Percentiles rank a stretch among this genome's conserved stretches.
These are phyloP conservation scores for Candida insectalens DNA, from an alignment of 805 yeast species.

Conservation along the genomic window DNA sequence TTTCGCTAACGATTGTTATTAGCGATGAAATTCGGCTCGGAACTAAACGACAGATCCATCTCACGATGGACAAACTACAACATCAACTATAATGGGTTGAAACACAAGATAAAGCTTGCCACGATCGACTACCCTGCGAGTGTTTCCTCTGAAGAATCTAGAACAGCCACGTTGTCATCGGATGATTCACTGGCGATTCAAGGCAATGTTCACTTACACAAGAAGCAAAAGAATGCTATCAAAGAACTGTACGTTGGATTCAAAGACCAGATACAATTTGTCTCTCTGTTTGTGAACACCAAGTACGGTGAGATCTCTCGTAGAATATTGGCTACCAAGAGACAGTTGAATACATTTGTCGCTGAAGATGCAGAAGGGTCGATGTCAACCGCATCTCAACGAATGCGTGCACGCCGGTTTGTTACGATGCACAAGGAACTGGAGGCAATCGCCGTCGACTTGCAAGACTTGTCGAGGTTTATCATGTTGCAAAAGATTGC, in stretches of 20 bases:
- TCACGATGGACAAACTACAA: slow-evolving; percentile 85
- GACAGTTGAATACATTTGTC: slow-evolving; percentile 18
- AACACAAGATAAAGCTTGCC: slow-evolving; percentile 49
- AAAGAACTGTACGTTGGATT: slow-evolving; percentile 33
- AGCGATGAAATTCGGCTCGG: slow-evolving; percentile 85
- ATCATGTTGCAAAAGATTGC: slow-evolving; percentile 67
- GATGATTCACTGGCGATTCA: slow-evolving; percentile 1
- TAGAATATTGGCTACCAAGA: slow-evolving; percentile 23
- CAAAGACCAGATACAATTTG: slow-evolving; percentile 48
- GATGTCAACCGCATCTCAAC: slow-evolving; percentile 4
- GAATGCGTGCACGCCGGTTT: slow-evolving; percentile 16
- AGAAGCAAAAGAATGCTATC: slow-evolving; percentile 13
- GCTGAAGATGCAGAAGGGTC: slow-evolving; percentile 5
- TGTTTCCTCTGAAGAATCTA: slow-evolving; percentile 1
- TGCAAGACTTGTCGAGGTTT: slow-evolving; percentile 62
- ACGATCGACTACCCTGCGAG: slow-evolving; percentile 26
- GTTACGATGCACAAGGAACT: slow-evolving; percentile 25
- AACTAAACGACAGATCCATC: slow-evolving; percentile 62
- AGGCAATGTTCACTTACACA: slow-evolving; percentile 5
- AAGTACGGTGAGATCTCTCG: slow-evolving; percentile 62
- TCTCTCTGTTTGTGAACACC: slow-evolving; percentile 53
- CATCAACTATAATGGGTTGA: slow-evolving; percentile 73
- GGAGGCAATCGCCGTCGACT: slow-evolving; percentile 34
- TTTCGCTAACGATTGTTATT: neutral
- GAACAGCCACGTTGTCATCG: slow-evolving; percentile 1